These are phyloP conservation scores for Talaromyces amestolkiae DNA, from an alignment of 2,329 filamentous ascomycete species.

Conservation along the genomic window DNA sequence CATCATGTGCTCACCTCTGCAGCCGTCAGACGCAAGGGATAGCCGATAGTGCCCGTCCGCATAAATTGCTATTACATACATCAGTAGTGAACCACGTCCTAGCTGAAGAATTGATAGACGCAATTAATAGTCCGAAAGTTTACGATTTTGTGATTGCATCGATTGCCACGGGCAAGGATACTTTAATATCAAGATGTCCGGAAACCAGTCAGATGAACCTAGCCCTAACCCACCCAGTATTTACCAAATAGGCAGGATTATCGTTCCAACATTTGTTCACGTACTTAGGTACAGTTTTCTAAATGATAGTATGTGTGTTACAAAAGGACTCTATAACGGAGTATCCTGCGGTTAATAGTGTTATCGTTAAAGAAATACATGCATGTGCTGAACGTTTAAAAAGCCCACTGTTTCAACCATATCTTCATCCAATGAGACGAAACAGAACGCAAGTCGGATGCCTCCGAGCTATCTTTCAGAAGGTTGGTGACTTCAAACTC, in stretches of 20 bases:
- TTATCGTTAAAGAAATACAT: neutral
- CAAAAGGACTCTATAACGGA: neutral
- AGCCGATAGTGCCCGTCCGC: conserved; percentile 1
- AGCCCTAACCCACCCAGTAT: conserved; percentile 1
- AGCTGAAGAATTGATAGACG: neutral
- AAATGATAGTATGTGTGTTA: too few species aligned
- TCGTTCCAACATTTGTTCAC: neutral
- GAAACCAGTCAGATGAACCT: neutral
- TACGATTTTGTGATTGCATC: neutral
- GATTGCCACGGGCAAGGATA: neutral
- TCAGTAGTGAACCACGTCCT: neutral
- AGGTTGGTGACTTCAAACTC: conserved; percentile 15
- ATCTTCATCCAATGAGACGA: conserved; percentile 18
- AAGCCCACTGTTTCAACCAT: conserved; percentile 20
- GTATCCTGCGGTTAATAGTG: neutral
- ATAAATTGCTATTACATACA: neutral
- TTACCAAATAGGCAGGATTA: conserved; percentile 6
- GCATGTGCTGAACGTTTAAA: neutral
- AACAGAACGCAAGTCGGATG: conserved; percentile 8
- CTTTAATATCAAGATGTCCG: neutral
- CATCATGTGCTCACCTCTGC: conserved; percentile 15
- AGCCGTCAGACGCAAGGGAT: conserved; percentile 17
- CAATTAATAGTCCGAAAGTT: neutral
- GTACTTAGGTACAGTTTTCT: neutral
- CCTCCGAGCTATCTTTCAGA: conserved; percentile 18